These are phyloP conservation scores for Pythium utonaiense DNA, from an alignment of 352 stramenopile species.

Conservation along the genomic window DNA sequence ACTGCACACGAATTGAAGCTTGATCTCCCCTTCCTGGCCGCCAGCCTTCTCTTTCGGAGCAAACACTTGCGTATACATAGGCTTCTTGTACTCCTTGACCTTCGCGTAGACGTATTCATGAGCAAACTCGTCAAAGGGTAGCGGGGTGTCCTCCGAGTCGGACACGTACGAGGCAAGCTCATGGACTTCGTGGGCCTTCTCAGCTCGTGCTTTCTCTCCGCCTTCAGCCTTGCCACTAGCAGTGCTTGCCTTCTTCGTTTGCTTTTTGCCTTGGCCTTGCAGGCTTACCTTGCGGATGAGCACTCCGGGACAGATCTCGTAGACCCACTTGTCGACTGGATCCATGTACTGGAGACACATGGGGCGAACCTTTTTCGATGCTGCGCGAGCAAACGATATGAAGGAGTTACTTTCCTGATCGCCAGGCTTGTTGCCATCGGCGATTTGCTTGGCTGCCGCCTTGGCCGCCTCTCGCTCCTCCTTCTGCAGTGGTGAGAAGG, in stretches of 20 bases:
- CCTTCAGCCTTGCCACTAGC: neutral
- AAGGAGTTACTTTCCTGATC: conserved; percentile 23
- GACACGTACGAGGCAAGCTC: conserved; percentile 14
- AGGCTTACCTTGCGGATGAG: conserved; percentile 54
- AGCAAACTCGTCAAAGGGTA: conserved; percentile 47
- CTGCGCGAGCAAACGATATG: conserved; percentile 49
- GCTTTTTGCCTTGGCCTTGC: neutral
- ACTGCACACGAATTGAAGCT: conserved; percentile 75
- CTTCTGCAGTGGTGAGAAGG: conserved; percentile 25
- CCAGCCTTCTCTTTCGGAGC: neutral
- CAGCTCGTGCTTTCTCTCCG: neutral
- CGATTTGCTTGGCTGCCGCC: neutral
- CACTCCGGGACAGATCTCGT: conserved; percentile 60
- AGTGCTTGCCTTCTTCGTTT: neutral
- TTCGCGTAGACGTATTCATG: conserved; percentile 40
- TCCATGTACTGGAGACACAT: conserved; percentile 69
- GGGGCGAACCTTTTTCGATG: conserved; percentile 48
- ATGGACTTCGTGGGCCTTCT: conserved; percentile 7
- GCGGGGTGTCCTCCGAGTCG: conserved; percentile 28
- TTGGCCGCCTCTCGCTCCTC: neutral
- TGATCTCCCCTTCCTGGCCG: conserved; percentile 25
- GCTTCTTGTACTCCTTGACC: conserved; percentile 35
- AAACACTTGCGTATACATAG: conserved; percentile 69
- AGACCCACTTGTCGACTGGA: conserved; percentile 43
- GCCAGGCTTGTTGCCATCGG: neutral